A percentile compares a stretch with the other conserved stretches of the same genome.
phyloP scores from a whole-genome alignment of 2,329 filamentous ascomycete species.

The Botryotinia narcissicola region DNA sequence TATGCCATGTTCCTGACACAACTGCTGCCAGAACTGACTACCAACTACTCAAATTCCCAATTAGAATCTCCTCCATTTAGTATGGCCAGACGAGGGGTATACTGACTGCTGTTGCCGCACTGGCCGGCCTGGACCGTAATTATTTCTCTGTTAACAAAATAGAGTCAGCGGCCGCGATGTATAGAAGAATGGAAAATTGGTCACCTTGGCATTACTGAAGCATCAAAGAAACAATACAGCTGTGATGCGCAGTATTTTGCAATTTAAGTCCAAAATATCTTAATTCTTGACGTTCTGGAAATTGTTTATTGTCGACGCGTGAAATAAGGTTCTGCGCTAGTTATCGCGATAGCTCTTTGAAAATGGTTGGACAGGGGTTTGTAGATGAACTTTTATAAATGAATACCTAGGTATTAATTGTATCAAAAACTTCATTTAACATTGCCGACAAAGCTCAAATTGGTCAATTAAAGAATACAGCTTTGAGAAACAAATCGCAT shows the following conservation, averaged over 20 bases:
- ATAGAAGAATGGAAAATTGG: neutral
- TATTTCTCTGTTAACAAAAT: slow-evolving; percentile 69
- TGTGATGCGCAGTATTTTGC: slow-evolving; percentile 7
- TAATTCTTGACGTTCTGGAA: neutral
- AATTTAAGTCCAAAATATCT: neutral
- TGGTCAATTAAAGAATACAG: neutral
- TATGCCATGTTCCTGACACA: slow-evolving; percentile 97
- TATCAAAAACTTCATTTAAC: neutral
- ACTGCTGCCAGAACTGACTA: slow-evolving; percentile 97
- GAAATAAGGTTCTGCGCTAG: slow-evolving; percentile 18
- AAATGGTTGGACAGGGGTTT: slow-evolving; percentile 19
- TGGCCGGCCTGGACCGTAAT: slow-evolving; percentile 99
- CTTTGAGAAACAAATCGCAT: neutral
- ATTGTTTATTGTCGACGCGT: slow-evolving; percentile 19
- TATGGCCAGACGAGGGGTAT: slow-evolving; percentile 18
- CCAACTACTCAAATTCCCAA: slow-evolving; percentile 60
- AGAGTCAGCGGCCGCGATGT: slow-evolving; percentile 22
- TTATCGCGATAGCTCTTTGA: slow-evolving; percentile 19
- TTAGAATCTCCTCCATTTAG: slow-evolving; percentile 21
- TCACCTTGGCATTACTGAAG: slow-evolving; percentile 39
- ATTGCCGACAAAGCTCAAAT: slow-evolving; percentile 11
- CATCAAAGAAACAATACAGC: slow-evolving; percentile 25
- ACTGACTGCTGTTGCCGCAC: slow-evolving; percentile 98
- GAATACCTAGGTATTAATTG: neutral
- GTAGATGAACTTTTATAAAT: slow-evolving; percentile 11